Evolutionary conservation across 2,329 filamentous ascomycete genomes (phyloP), one percentile per base, ranked within the genome.

Genomic region (Aspergillus ustus): DNA sequence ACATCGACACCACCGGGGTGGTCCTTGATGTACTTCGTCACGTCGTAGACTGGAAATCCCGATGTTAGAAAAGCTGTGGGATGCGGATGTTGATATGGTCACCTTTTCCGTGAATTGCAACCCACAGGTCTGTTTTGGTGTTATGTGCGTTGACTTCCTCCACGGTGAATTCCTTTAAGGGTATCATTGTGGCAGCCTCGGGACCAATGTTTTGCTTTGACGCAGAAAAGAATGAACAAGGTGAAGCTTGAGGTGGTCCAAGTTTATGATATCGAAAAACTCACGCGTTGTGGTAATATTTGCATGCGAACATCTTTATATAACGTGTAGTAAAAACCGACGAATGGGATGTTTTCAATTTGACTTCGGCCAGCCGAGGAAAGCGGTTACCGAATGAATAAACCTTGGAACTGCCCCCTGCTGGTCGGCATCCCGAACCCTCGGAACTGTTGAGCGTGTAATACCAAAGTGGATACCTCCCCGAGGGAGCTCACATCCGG

Each of bases 51-150:
- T 85, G 29, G 9, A 15, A 19, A 20, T 2, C 6, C 1, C 2
- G 4, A 19, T 15, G 29, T 25, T 9, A 13, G 7, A 20, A 37
- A 7, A 22, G 44, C 22, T 28, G n/a, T 15, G n/a, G 19, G 29
- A 31, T 37, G 54, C 8, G 13, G 3, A 29, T 9, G 2, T 17
- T n/a, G 19, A 25, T 11, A 29, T 17, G n/a, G 50, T 55, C 72
- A 84, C 83, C 82, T 75, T 87, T 79, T 43, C 84, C 84, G 55
- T 86, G 83, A 31, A 88, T 80, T 22, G 81, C 75, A 68, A 87
- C 78, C 85, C 85, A 88, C 17, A 81, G 70, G 69, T 87, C 82
- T 11, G 76, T 71, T 13, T 73, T 72, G 6, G 67, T 79, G 51
- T 80, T 84, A 70, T 88, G 86, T 31, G 72, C 73, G 8, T 82